A percentile compares a stretch with the other conserved stretches of the same genome.
These are phyloP conservation scores for Naegleria lovaniensis DNA, from an alignment of 208 protist genomes.

Conservation along the genomic window DNA sequence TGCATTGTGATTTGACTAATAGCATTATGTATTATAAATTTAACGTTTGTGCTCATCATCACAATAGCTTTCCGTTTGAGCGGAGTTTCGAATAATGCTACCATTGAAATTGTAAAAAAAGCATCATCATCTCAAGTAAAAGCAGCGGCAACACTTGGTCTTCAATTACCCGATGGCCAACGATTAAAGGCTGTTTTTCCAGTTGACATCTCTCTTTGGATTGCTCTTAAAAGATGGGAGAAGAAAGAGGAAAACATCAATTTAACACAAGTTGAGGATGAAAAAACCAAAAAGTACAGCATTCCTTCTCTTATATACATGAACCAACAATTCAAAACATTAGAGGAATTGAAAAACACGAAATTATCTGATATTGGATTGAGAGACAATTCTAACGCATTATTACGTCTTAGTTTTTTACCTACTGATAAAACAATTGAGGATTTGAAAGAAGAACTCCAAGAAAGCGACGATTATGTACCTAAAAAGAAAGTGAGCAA, in stretches of 20 bases:
- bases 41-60: neutral
- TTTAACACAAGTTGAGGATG: neutral
- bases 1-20: neutral
- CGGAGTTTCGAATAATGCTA: neutral
- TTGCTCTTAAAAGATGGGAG: neutral
- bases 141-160: neutral
- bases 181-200: neutral
- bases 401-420: neutral
- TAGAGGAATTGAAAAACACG: neutral
- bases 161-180: neutral
- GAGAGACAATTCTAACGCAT: neutral
- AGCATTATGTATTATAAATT: neutral
- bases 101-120: neutral
- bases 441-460: neutral
- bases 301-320: neutral
- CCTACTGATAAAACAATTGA: constrained; percentile 1
- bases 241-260: neutral
- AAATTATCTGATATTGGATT: neutral
- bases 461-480: neutral
- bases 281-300: neutral
- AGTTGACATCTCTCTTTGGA: neutral
- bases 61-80: neutral
- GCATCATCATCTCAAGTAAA: neutral
- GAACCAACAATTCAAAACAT: constrained; percentile 6
- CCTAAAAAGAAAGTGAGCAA: neutral